Percentiles rank a stretch among this genome's conserved stretches.
Evolutionary conservation across 2,329 filamentous ascomycete species (phyloP).

Genomic region (Clonostachys chloroleuca): DNA sequence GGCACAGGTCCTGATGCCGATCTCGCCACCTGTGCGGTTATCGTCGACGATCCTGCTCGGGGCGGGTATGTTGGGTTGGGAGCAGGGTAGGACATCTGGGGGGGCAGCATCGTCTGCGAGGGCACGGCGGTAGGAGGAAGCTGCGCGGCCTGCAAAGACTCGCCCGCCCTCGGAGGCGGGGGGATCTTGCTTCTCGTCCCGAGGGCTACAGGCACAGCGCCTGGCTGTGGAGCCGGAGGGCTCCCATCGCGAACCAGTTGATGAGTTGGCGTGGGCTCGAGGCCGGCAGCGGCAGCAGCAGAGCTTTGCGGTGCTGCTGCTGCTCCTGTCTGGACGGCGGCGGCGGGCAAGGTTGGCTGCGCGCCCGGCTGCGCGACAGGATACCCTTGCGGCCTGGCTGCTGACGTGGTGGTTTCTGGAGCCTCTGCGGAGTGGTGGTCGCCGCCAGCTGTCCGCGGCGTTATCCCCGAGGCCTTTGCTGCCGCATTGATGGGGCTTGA

Average conservation of each 20-base stretch:
- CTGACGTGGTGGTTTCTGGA: conserved; percentile 9
- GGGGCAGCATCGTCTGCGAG: conserved; percentile 34
- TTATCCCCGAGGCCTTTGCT: conserved; percentile 42
- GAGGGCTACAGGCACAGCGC: conserved; percentile 42
- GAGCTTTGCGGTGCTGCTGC: neutral
- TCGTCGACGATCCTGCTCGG: conserved; percentile 31
- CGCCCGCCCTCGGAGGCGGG: conserved; percentile 46
- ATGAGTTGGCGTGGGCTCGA: conserved; percentile 36
- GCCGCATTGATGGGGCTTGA: conserved; percentile 54
- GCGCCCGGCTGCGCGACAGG: conserved; percentile 43
- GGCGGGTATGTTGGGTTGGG: conserved; percentile 30
- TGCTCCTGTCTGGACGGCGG: neutral
- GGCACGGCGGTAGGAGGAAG: conserved; percentile 20
- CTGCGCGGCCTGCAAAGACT: conserved; percentile 33
- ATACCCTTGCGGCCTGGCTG: conserved; percentile 15
- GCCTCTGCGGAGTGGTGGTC: conserved; percentile 14
- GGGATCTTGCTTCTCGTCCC: conserved; percentile 24
- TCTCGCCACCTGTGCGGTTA: conserved; percentile 9
- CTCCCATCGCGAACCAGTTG: conserved; percentile 12
- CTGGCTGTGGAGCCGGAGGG: conserved; percentile 54
- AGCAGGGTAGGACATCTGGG: conserved; percentile 44
- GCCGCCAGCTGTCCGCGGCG: conserved; percentile 35
- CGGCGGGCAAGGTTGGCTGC: conserved; percentile 32
- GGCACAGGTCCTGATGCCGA: neutral
- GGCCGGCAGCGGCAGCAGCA: conserved; percentile 11